phyloP scores from a whole-genome alignment of 2,329 filamentous ascomycete species.

The Fusarium mangiferae region DNA sequence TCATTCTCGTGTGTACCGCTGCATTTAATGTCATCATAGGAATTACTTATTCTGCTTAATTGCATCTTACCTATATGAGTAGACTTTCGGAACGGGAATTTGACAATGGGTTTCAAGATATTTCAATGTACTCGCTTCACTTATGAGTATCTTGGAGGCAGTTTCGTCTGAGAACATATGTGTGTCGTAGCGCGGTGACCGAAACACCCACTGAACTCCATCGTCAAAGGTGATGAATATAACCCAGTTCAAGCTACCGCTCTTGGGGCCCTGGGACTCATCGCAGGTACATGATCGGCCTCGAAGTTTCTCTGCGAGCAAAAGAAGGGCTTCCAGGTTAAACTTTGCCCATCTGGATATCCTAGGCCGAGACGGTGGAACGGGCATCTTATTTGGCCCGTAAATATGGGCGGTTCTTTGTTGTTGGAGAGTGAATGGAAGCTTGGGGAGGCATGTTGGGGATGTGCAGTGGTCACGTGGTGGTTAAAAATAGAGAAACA shows the following conservation, averaged over 20 bases:
- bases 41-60: fast-evolving
- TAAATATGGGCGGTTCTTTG: fast-evolving
- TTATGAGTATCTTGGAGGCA: constrained; percentile 30
- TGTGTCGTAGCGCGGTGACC: constrained; percentile 18
- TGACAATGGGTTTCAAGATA: constrained; percentile 22
- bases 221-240: constrained; percentile 38
- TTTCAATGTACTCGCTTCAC: constrained; percentile 36
- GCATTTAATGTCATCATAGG: fast-evolving
- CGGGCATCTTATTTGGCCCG: fast-evolving
- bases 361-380: fast-evolving
- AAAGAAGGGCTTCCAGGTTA: constrained; percentile 30
- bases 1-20: constrained; percentile 30
- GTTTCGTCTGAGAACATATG: constrained; percentile 15
- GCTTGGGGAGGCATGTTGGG: neutral
- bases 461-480: neutral
- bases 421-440: fast-evolving
- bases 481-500: neutral
- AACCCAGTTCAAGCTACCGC: constrained; percentile 35
- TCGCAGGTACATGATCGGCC: constrained; percentile 33
- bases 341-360: constrained; percentile 7
- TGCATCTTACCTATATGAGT: neutral
- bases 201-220: constrained; percentile 36
- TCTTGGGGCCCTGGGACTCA: constrained; percentile 11
- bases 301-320: constrained; percentile 20
- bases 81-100: constrained; percentile 36